These are phyloP conservation scores for Umbelopsis vinacea DNA, from an alignment of 192 early-diverging fungal species.

Conservation along the genomic window DNA sequence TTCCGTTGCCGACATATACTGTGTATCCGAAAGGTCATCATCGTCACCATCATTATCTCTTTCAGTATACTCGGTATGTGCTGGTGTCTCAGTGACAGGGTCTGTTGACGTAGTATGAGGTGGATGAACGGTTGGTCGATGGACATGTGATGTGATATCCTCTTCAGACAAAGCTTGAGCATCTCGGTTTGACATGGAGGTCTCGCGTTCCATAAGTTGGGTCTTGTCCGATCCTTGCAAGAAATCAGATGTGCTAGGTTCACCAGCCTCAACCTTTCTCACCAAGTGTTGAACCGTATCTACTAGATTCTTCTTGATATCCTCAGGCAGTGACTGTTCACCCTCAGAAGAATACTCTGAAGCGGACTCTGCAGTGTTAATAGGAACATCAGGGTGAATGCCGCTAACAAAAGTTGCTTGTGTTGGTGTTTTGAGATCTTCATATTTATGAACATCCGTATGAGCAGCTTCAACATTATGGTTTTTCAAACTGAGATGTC, in stretches of 20 bases:
- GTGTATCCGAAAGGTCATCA: neutral
- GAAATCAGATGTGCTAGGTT: neutral
- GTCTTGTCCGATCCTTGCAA: neutral
- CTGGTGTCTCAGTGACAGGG: neutral
- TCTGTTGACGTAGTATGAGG: neutral
- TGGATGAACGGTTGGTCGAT: neutral
- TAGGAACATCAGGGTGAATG: neutral
- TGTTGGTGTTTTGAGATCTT: slow-evolving; percentile 13
- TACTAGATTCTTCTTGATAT: neutral
- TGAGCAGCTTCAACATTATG: neutral
- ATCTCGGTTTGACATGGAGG: neutral
- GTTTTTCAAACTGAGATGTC: neutral
- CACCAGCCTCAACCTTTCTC: neutral
- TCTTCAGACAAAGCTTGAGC: neutral
- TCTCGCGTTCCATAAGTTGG: neutral
- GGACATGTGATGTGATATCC: neutral
- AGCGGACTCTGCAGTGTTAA: neutral
- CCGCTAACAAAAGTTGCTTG: neutral
- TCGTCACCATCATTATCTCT: neutral
- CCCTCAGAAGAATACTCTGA: neutral
- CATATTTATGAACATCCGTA: neutral
- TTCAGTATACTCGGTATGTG: neutral
- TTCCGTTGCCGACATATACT: neutral
- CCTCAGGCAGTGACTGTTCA: neutral
- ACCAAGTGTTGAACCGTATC: neutral